Percentiles rank a stretch among this genome's conserved stretches.
Evolutionary conservation across 2,329 filamentous ascomycete genomes (phyloP).

Genomic region (Fusarium guadeloupense): DNA sequence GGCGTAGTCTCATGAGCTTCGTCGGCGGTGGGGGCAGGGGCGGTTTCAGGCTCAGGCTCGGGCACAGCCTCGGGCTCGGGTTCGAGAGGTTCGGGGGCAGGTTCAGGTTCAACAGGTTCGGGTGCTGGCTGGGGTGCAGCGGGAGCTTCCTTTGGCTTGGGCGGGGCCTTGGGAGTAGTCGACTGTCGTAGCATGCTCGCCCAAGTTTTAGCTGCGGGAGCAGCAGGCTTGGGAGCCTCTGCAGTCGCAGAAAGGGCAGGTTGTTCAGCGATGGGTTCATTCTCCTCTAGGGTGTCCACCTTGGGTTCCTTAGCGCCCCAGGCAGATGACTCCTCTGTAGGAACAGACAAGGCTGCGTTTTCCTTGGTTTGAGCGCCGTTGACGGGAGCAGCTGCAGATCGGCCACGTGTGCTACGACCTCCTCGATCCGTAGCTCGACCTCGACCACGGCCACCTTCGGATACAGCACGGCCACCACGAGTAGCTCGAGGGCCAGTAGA

Average conservation of each 20-base stretch:
- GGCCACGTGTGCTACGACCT: slow-evolving; percentile 70
- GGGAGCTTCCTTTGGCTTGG: slow-evolving; percentile 62
- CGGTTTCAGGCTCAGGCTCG: slow-evolving; percentile 47
- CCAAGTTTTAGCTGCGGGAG: slow-evolving; percentile 69
- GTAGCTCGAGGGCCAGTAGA: slow-evolving; percentile 57
- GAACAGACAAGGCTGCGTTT: slow-evolving; percentile 65
- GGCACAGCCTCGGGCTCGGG: slow-evolving; percentile 48
- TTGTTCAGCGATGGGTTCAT: slow-evolving; percentile 46
- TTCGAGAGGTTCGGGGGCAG: slow-evolving; percentile 47
- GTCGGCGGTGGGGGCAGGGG: slow-evolving; percentile 45
- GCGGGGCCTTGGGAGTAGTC: slow-evolving; percentile 64
- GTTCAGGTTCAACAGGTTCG: slow-evolving; percentile 50
- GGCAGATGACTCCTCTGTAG: slow-evolving; percentile 72
- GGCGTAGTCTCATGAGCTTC: slow-evolving; percentile 42
- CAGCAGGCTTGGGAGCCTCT: slow-evolving; percentile 52
- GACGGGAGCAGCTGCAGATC: slow-evolving; percentile 64
- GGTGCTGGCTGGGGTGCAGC: slow-evolving; percentile 54
- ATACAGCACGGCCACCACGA: slow-evolving; percentile 69
- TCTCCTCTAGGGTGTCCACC: slow-evolving; percentile 47
- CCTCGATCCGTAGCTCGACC: slow-evolving; percentile 71
- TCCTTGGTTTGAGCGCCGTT: slow-evolving; percentile 71
- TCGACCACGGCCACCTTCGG: slow-evolving; percentile 70
- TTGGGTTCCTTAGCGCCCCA: slow-evolving; percentile 57
- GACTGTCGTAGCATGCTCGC: slow-evolving; percentile 77
- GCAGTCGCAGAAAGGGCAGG: slow-evolving; percentile 45